Evolutionary conservation across 2,329 filamentous ascomycete species (phyloP).

Genomic region (Emericellopsis atlantica): DNA sequence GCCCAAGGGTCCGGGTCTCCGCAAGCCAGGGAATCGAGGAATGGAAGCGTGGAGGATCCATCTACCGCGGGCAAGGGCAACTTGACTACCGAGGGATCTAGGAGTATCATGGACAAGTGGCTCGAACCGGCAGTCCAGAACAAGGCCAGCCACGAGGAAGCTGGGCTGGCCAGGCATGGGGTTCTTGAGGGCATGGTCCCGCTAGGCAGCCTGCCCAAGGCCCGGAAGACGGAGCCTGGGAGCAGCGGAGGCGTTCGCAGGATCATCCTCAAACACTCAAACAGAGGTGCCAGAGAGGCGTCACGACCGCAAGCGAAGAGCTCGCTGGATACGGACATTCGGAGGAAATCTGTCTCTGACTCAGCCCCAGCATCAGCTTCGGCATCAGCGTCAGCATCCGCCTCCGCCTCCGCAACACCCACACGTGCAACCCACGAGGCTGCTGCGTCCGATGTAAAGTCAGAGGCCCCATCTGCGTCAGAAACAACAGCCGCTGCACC

Average conservation of each 20-base stretch:
- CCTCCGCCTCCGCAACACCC: background rate
- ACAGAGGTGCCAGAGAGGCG: constrained; percentile 11
- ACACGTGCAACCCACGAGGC: background rate
- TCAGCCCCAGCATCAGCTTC: too few relatives aligned
- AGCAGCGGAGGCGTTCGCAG: constrained; percentile 17
- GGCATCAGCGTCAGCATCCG: too few relatives aligned
- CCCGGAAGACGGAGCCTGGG: constrained; percentile 11
- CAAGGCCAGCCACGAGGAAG: constrained; percentile 67
- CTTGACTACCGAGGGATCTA: constrained; percentile 23
- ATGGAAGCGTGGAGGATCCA: constrained; percentile 20
- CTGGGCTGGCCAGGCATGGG: constrained; percentile 58
- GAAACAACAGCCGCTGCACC: background rate
- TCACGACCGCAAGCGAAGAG: constrained; percentile 7
- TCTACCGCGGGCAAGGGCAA: constrained; percentile 1
- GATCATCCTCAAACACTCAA: constrained; percentile 32
- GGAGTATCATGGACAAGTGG: constrained; percentile 42
- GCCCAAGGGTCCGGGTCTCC: constrained; percentile 12
- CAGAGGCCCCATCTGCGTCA: background rate
- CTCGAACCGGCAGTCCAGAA: constrained; percentile 44
- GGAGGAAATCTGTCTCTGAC: too few relatives aligned
- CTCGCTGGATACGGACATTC: background rate
- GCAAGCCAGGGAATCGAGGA: constrained; percentile 5
- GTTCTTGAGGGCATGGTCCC: constrained; percentile 78
- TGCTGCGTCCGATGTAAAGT: background rate
- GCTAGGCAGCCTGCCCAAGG: constrained; percentile 60